Evolutionary conservation across 1,139 yeast species (phyloP), one percentile per base, ranked within the genome.

Genomic region (Debaryomyces fabryi): DNA sequence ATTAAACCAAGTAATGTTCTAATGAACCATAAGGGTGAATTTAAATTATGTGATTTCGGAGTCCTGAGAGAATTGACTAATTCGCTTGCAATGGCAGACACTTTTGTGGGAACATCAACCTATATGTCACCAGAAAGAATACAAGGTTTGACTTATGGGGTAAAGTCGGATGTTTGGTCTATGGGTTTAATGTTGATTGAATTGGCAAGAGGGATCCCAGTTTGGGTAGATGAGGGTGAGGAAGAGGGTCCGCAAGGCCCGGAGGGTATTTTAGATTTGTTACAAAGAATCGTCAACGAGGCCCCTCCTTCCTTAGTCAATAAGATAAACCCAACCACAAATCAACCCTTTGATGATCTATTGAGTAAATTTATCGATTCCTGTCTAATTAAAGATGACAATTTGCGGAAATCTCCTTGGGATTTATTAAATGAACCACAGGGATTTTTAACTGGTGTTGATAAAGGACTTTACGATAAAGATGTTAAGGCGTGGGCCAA

Each of bases 51-150:
- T 67, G 98, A 92, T 68, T 92, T 92, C 71, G 98, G 99, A 10
- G 99, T 93, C 6, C 84, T 92, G 35, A 82, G 97, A 54, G 96
- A 91, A 63, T 76, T 93, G 50, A 88, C 90, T 49, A 91, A 92
- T 64, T 91, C 97, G 0, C 80, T 93, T 52, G 80, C 79, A 21
- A 70, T 74, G 74, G 98, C 97, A 0, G 97, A 93, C 58, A 93
- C 98, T 0, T 93, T 93, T 74, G 98, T 93, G 9, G 99, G 99
- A 1, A 93, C 99, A 0, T 90, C 97, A 1, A 90, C 96, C 1
- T 93, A 93, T 63, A 93, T 93, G 99, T 90, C 96, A 1, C 99
- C 99, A 0, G 99, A 93, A 62, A 79, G 99, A 54, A 93, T 93
- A 49, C 97, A 90, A 68, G 99, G 99, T 10, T 89, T 90, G 43